Percentiles rank a stretch among this genome's conserved stretches.
phyloP scores from a whole-genome alignment of 148 eudicot genomes.

The Vaccinium corymbosum region DNA sequence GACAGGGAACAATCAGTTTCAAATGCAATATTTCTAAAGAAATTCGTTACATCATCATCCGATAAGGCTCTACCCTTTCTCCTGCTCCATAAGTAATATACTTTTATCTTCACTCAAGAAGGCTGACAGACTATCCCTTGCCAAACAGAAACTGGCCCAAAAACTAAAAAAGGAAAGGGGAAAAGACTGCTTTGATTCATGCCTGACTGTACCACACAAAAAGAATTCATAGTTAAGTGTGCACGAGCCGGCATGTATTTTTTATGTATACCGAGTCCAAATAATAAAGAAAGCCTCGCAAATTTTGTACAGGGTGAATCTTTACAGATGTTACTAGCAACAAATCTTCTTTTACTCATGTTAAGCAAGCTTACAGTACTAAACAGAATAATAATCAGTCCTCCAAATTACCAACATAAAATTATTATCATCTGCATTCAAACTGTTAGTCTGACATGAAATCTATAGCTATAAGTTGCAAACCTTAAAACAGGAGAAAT shows the following conservation, averaged over 20 bases:
- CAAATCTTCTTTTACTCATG: not conserved
- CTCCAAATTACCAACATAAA: not conserved
- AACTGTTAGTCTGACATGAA: not conserved
- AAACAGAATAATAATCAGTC: not conserved
- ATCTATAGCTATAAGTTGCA: constrained; percentile 1
- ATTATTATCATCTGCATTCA: not conserved
- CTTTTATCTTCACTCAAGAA: not conserved
- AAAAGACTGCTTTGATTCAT: not conserved
- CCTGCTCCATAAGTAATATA: not conserved
- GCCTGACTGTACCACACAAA: not conserved
- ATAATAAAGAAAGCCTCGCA: not conserved
- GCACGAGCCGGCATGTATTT: not conserved
- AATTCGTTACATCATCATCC: not conserved
- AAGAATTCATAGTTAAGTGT: not conserved
- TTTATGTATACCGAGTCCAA: not conserved
- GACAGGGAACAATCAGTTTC: not conserved
- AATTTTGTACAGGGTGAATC: not conserved
- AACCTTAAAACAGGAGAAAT: not conserved
- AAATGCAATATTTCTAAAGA: not conserved
- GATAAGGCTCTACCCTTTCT: not conserved
- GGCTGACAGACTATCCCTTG: not conserved
- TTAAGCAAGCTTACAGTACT: not conserved
- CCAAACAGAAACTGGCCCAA: not conserved
- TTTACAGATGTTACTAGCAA: not conserved
- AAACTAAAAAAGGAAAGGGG: not conserved